Evolutionary conservation across 2,329 filamentous ascomycete species (phyloP).

Genomic region (Cladosporium sp.): DNA sequence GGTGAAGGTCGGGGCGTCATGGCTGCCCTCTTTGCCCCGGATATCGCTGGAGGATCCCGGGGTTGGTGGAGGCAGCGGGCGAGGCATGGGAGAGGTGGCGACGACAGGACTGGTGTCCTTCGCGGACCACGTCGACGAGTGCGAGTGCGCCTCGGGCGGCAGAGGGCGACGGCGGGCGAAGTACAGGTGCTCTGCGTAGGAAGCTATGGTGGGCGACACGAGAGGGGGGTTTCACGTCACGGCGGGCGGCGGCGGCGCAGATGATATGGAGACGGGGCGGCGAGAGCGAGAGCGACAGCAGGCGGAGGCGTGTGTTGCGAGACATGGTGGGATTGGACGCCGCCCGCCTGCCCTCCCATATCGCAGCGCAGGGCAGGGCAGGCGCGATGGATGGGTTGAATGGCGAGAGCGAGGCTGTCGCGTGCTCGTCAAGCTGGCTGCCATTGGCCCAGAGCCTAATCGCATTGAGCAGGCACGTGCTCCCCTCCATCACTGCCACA

Average conservation of each 20-base stretch:
- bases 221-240: conserved; percentile 1
- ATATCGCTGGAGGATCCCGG: conserved; percentile 77
- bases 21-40: conserved; percentile 55
- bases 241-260: not conserved
- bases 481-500: not conserved
- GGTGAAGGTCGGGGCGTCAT: conserved; percentile 59
- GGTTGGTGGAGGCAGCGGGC: conserved; percentile 62
- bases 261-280: not conserved
- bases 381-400: no score
- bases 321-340: not conserved
- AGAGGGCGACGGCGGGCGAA: conserved; percentile 19
- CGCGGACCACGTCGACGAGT: conserved; percentile 28
- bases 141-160: not conserved
- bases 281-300: not conserved
- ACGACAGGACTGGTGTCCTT: not conserved
- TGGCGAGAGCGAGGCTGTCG: not conserved
- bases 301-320: not conserved
- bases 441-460: conserved; percentile 5
- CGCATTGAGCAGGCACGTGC: conserved; percentile 8
- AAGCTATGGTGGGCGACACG: conserved; percentile 22
- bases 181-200: conserved; percentile 24
- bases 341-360: no score
- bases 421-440: conserved; percentile 5
- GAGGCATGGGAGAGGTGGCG: conserved; percentile 52
- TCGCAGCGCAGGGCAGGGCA: no score